Evolutionary conservation across 2,329 filamentous ascomycete species (phyloP).

Genomic region (Fusarium brevicatenulatum): DNA sequence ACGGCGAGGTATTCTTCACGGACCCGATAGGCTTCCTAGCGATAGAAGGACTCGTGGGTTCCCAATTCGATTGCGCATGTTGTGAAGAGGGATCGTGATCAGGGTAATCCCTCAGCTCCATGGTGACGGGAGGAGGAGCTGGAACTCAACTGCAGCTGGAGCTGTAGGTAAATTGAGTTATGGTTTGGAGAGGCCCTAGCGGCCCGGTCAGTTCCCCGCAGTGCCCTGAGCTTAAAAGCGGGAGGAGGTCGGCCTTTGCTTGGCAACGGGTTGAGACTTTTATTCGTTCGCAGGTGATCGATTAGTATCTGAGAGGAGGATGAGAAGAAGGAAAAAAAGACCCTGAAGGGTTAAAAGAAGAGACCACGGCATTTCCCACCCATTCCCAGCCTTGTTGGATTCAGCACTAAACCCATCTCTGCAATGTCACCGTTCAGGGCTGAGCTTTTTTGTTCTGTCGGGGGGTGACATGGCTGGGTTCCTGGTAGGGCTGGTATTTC

Average conservation of each 20-base stretch:
- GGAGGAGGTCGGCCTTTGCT: neutral
- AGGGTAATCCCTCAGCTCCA: conserved; percentile 36
- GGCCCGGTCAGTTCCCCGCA: conserved; percentile 36
- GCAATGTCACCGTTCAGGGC: conserved; percentile 13
- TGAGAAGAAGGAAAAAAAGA: neutral
- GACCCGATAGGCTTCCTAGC: conserved; percentile 27
- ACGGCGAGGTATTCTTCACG: conserved; percentile 7
- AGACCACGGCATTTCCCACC: neutral
- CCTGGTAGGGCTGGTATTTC: conserved; percentile 30
- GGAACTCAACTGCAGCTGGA: neutral
- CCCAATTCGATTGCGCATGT: conserved; percentile 22
- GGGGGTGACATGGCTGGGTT: conserved; percentile 8
- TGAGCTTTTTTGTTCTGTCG: conserved; percentile 13
- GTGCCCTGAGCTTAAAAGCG: conserved; percentile 16
- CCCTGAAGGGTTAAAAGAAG: conserved; percentile 3
- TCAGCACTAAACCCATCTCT: conserved; percentile 29
- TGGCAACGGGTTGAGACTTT: neutral
- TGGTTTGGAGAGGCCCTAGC: conserved; percentile 20
- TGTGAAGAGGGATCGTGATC: conserved; percentile 17
- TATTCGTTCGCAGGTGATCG: neutral
- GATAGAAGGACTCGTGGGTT: conserved; percentile 30
- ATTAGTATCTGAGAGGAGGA: neutral
- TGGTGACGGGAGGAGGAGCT: conserved; percentile 4
- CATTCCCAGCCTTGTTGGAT: conserved; percentile 26
- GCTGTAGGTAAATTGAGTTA: neutral